These are phyloP conservation scores for Phytophthora constricta DNA, from an alignment of 352 stramenopile genomes.

Conservation along the genomic window DNA sequence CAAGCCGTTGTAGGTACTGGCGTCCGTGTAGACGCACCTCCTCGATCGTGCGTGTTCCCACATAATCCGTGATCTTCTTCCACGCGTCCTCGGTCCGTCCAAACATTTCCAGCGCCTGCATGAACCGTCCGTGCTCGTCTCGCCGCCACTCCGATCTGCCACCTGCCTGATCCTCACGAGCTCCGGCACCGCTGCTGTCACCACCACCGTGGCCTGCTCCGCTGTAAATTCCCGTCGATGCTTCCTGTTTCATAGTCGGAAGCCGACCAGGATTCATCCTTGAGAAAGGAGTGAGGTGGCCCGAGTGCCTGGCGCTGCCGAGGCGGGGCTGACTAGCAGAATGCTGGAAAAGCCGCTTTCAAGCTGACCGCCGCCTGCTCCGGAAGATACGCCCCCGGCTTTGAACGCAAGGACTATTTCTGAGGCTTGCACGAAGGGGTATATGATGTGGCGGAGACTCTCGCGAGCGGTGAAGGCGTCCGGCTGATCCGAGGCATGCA, in stretches of 20 bases:
- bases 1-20: conserved; percentile 78
- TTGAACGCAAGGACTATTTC: not conserved
- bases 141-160: conserved; percentile 45
- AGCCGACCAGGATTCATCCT: not conserved
- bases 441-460: too few species aligned
- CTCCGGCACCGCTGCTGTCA: not conserved
- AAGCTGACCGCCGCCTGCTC: too few species aligned
- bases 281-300: not conserved
- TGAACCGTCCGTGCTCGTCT: conserved; percentile 83
- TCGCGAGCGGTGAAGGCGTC: not conserved
- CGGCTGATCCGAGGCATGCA: not conserved
- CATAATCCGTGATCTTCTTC: conserved; percentile 73
- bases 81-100: conserved; percentile 69
- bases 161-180: conserved; percentile 8
- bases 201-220: conserved; percentile 2
- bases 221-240: not conserved
- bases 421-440: not conserved
- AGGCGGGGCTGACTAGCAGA: too few species aligned
- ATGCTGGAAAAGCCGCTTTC: not conserved
- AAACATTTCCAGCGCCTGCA: conserved; percentile 81
- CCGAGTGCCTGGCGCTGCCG: not conserved
- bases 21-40: conserved; percentile 75
- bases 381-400: not conserved
- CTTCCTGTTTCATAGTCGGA: not conserved
- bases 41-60: conserved; percentile 68